These are phyloP conservation scores for Euryodendron excelsum DNA, from an alignment of 148 eudicot genomes.

Conservation along the genomic window DNA sequence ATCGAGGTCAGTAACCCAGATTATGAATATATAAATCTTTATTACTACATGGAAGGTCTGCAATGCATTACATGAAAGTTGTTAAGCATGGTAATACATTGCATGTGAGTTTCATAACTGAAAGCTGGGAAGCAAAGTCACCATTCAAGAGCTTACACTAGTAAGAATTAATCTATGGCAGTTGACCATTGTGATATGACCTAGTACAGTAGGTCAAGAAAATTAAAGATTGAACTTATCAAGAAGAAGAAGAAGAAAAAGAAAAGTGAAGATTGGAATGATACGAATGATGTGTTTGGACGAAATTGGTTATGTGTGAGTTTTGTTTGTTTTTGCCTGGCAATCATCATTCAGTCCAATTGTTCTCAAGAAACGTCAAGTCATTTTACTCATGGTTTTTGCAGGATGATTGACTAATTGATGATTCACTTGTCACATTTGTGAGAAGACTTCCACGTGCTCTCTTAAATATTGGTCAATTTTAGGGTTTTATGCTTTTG, in stretches of 20 bases:
- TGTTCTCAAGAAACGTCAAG: background rate
- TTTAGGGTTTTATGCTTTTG: background rate
- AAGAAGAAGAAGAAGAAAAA: no score
- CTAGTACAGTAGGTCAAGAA: background rate
- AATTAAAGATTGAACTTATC: background rate
- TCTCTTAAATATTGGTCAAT: background rate
- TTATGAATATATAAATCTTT: no score
- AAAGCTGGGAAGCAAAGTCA: background rate
- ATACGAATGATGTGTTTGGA: background rate
- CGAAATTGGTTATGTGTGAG: background rate
- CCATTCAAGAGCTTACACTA: background rate
- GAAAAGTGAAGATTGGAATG: background rate
- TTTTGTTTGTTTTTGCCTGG: background rate
- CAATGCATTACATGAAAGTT: background rate
- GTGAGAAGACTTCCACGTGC: background rate
- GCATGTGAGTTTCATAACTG: conserved; percentile 6
- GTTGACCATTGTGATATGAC: background rate
- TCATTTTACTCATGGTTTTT: background rate
- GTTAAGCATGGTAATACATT: background rate
- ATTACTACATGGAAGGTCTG: background rate
- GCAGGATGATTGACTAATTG: background rate
- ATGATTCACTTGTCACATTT: background rate
- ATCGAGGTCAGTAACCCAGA: background rate
- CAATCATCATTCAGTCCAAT: background rate
- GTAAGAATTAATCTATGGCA: background rate